Evolutionary conservation across 257 asterid genomes (phyloP), one percentile per base, ranked within the genome.

Genomic region (Nicotiana undulata): DNA sequence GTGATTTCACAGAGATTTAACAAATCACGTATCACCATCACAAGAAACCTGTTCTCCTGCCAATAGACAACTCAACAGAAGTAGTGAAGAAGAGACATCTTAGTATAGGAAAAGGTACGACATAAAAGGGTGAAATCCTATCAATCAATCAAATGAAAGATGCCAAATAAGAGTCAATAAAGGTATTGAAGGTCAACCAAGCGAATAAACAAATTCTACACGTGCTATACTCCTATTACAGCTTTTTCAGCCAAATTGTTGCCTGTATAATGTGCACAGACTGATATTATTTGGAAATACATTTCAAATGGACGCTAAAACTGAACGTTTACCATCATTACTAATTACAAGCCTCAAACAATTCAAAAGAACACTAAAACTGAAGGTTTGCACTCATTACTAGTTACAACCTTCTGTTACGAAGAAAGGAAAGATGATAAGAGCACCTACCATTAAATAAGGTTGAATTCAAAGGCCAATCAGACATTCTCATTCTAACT

Each of bases 11-110:
- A 96, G 22, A 96, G 98, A 86, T 94, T 96, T 83, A 96, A 86
- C 81, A 96, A 84, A 91, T 96, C 99, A 18, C 98, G 97, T 80
- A 96, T 96, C 83, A 96, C 99, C 99, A 96, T 92, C 85, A 96
- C 99, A 26, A 96, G 91, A 82, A 96, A 96, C 81, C 98, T 88
- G 87, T 96, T 96, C 81, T 96, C 99, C 99, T 96, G 97, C 82
- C 86, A 75, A 64, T 12, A 75, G 16, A 52, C 17, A 75, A 59
- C 79, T 65, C 40, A 60, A 63, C 24, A 53, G 32, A 74, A 77
- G 85, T 46, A 51, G 51, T 44, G 76, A 79, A 63, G 49, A 20
- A 20, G 29, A 44, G 49, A 67, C 32, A 29, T 46, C 68, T 52
- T 26, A 28, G 26, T 75, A 55, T 5, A 11, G n/a, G 63, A 63